Base-by-base conservation (phyloP, 345 rosid genomes). In the Pugionium dolabratum region DNA sequence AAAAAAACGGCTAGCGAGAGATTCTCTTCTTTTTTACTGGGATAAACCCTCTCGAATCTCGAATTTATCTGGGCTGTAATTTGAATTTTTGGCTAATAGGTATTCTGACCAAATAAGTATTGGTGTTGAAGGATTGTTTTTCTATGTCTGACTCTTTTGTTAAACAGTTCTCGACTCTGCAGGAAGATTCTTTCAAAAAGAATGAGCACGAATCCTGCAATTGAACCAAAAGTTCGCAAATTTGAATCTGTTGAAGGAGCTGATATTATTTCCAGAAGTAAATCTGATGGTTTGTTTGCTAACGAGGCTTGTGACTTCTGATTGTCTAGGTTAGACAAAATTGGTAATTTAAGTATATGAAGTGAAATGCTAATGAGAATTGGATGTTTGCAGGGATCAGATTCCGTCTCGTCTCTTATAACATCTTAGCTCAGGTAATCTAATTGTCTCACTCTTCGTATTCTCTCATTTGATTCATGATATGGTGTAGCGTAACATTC, bases 391-490 rank as follows among this genome's bases (percentile, higher is more conserved):
- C 76, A 86, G 85, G 88, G 25, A 31, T 83, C 71, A 85, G 67
- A 82, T 79, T 87, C 69, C 69, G 86, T 62, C 84, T 87, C 9
- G 82, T 84, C 39, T 85, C 95, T 2, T 87, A 85, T 51, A 87
- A 87, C 72, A 78, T 87, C 33, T 76, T 87, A 70, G 90, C 94
- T 66, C 90, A 87, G 94, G 94, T 82, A 69, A 33, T 61, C 8
- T 0, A 9, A 39, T 18, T 48, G 1, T 3, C 7, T 46, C 34
- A 29, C 32, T 40, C 42, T 36, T 40, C 47, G 62, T 37, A 2
- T 25, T 51, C 34, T 32, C 18, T 31, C 41, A 35, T 36, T 9
- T 29, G 52, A 4, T 51, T 30, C 56, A 2, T 56, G 42, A 50
- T 42, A 53, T 52, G 37, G 11, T 60, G 37, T 30, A 36, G 42